Conservation (phyloP, 2,329 filamentous ascomycete species). For the Fusarium sp. region DNA sequence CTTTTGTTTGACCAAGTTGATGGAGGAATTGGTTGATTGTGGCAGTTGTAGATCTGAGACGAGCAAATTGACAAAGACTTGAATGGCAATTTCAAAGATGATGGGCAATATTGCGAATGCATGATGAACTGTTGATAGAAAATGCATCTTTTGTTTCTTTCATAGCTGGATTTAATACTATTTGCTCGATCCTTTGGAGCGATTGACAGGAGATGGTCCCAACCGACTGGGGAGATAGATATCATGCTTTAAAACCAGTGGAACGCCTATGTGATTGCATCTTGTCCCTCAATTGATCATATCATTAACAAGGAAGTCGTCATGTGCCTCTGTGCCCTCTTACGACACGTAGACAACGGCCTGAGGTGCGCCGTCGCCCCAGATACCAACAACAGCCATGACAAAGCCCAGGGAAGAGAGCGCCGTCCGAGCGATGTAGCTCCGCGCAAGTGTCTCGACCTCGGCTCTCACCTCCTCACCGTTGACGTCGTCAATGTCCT, state of each 20-base stretch:
- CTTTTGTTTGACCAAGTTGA: background rate
- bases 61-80: background rate
- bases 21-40: background rate
- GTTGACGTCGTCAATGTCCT: slow-evolving; percentile 66
- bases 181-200: slow-evolving; percentile 11
- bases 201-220: slow-evolving; percentile 36
- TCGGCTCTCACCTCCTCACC: slow-evolving; percentile 71
- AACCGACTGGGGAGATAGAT: slow-evolving; percentile 5
- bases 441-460: slow-evolving; percentile 67
- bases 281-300: slow-evolving; percentile 28
- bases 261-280: slow-evolving; percentile 33
- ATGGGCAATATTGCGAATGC: background rate
- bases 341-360: slow-evolving; percentile 50
- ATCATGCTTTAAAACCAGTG: slow-evolving; percentile 16
- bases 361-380: slow-evolving; percentile 68
- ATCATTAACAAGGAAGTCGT: slow-evolving; percentile 15
- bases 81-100: background rate
- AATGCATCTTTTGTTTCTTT: background rate
- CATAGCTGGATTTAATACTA: background rate
- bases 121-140: background rate
- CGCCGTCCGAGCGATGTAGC: slow-evolving; percentile 65
- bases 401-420: slow-evolving; percentile 68
- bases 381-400: slow-evolving; percentile 73
- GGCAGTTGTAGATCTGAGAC: background rate
- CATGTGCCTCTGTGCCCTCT: slow-evolving; percentile 3